phyloP scores from a whole-genome alignment of 2,329 filamentous ascomycete genomes.

The Cladosporium halotolerans region DNA sequence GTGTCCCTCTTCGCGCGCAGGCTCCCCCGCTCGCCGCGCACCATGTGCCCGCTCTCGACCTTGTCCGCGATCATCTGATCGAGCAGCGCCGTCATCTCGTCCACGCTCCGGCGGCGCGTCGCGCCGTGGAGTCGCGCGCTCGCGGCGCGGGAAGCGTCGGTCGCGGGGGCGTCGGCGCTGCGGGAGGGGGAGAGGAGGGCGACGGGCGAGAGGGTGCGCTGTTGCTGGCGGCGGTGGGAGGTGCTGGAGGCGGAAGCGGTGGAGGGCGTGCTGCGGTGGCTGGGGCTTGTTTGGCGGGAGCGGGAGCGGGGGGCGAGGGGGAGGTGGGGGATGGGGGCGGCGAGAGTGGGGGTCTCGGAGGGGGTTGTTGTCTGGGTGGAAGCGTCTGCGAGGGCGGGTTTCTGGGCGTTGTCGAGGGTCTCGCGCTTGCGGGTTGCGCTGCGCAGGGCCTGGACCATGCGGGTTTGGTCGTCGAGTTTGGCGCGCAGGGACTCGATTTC shows the following conservation, averaged over 20 bases:
- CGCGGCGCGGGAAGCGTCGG: background rate
- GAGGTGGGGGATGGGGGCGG: background rate
- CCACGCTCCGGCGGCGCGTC: constrained; percentile 56
- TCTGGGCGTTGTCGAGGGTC: constrained; percentile 34
- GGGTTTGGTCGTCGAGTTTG: constrained; percentile 87
- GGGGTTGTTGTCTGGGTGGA: constrained; percentile 15
- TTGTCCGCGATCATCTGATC: constrained; percentile 95
- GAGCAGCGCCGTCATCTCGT: constrained; percentile 87
- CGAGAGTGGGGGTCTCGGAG: background rate
- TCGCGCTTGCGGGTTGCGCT: constrained; percentile 82
- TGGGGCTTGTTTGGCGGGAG: constrained; percentile 12
- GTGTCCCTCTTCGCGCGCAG: constrained; percentile 43
- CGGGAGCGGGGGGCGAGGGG: background rate
- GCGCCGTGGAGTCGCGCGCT: constrained; percentile 6
- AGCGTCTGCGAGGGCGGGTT: constrained; percentile 5
- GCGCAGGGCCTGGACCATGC: constrained; percentile 81
- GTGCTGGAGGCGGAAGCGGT: constrained; percentile 17
- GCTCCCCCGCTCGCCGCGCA: constrained; percentile 61
- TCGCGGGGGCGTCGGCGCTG: background rate
- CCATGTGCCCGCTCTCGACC: constrained; percentile 67
- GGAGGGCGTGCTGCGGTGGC: constrained; percentile 24
- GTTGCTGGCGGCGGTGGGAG: constrained; percentile 25
- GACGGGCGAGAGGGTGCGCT: constrained; percentile 26
- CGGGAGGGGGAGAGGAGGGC: constrained; percentile 19
- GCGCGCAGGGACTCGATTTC: constrained; percentile 89